These are phyloP conservation scores for Tetracladium setigerum DNA, from an alignment of 495 filamentous ascomycete species.

Conservation along the genomic window DNA sequence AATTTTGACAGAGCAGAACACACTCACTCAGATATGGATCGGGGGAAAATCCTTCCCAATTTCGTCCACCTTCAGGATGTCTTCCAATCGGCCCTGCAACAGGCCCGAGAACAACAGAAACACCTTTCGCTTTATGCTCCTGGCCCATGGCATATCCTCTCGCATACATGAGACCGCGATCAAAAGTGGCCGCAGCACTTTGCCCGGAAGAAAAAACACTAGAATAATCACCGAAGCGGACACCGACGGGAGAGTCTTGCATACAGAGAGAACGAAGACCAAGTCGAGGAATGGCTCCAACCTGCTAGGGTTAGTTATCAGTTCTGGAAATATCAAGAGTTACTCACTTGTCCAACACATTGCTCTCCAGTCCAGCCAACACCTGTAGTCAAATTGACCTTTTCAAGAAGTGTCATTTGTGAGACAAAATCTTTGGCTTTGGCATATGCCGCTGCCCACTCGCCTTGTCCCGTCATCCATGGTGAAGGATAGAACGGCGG, in stretches of 20 bases:
- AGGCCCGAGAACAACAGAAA: constrained; percentile 80
- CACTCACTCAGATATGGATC: constrained; percentile 70
- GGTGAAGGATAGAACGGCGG: constrained; percentile 78
- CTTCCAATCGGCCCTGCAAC: constrained; percentile 62
- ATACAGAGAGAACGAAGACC: constrained; percentile 75
- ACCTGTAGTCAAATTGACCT: constrained; percentile 87
- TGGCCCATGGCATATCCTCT: constrained; percentile 74
- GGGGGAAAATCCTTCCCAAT: constrained; percentile 77
- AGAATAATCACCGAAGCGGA: constrained; percentile 58
- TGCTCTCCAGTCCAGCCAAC: constrained; percentile 37
- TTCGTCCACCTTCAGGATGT: constrained; percentile 67
- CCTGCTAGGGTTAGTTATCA: background rate
- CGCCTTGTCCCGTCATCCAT: constrained; percentile 64
- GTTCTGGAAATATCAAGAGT: background rate
- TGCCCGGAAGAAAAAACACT: constrained; percentile 77
- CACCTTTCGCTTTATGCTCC: constrained; percentile 75
- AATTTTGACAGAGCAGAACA: constrained; percentile 13
- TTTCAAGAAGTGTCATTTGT: constrained; percentile 77
- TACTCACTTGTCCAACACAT: constrained; percentile 15
- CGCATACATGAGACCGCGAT: constrained; percentile 51
- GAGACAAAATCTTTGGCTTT: constrained; percentile 75
- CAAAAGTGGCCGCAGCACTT: constrained; percentile 70
- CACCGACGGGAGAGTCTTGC: constrained; percentile 83
- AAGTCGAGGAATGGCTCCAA: constrained; percentile 60
- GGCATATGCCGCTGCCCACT: constrained; percentile 70